Percentiles rank a stretch among this genome's conserved stretches.
phyloP scores from a whole-genome alignment of 2,329 filamentous ascomycete genomes.

The Aureobasidium namibiae region DNA sequence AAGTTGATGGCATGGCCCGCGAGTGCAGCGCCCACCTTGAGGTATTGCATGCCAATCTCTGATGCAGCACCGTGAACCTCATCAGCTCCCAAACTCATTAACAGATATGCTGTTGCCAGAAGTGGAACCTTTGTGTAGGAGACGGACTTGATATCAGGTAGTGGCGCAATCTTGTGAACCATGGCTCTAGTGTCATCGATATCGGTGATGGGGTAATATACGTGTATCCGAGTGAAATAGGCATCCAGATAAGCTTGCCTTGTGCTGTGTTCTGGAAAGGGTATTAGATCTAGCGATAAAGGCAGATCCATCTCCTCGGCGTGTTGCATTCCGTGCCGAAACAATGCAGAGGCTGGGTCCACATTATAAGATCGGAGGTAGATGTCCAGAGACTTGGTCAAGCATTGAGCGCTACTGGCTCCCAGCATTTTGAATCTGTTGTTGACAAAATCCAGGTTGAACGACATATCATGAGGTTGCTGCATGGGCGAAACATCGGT shows the following conservation, averaged over 20 bases:
- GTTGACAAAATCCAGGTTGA: conserved; percentile 9
- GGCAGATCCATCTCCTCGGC: conserved; percentile 8
- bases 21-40: not conserved
- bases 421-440: conserved; percentile 12
- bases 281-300: not conserved
- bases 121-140: not conserved
- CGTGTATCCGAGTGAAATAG: conserved; percentile 6
- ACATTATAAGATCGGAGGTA: conserved; percentile 4
- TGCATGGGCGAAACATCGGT: conserved; percentile 1
- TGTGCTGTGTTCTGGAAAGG: conserved; percentile 1
- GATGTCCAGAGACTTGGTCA: conserved; percentile 6
- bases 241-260: not conserved
- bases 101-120: not conserved
- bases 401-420: conserved; percentile 2
- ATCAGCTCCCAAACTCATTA: conserved; percentile 9
- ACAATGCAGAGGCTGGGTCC: not conserved
- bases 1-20: conserved; percentile 5
- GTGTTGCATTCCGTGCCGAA: conserved; percentile 7
- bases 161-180: not conserved
- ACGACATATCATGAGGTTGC: conserved; percentile 8
- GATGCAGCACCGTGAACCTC: not conserved
- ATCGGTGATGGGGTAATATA: conserved; percentile 1
- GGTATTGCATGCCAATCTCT: not conserved
- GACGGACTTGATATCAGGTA: not conserved
- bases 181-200: conserved; percentile 8